Conservation (phyloP, 495 filamentous ascomycete genomes). For the Hyaloscypha hepaticicola region DNA sequence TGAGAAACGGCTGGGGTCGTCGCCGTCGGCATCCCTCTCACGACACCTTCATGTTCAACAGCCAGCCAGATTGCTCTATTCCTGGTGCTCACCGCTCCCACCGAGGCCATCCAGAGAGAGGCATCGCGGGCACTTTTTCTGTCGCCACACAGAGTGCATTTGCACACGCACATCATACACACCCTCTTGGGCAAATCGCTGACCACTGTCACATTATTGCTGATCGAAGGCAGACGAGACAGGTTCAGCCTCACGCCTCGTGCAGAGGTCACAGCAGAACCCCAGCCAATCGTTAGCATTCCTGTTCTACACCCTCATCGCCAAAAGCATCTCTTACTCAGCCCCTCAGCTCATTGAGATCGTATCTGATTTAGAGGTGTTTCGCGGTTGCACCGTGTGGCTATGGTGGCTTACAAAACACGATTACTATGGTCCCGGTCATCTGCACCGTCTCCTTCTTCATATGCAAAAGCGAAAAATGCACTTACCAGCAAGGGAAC, state of each 20-base stretch:
- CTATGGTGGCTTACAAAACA: slow-evolving; percentile 1
- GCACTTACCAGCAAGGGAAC: slow-evolving; percentile 12
- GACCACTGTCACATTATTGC: slow-evolving; percentile 4
- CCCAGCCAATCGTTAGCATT: slow-evolving; percentile 12
- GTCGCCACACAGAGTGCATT: background rate
- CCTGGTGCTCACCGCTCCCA: background rate
- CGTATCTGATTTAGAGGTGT: slow-evolving; percentile 4
- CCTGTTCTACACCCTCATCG: background rate
- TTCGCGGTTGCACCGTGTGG: slow-evolving; percentile 12
- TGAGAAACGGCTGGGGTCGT: background rate
- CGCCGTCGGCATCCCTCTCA: background rate
- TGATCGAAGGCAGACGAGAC: slow-evolving; percentile 17
- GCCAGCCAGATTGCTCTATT: background rate
- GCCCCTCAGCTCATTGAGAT: slow-evolving; percentile 14
- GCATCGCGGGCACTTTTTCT: background rate
- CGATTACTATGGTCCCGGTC: slow-evolving; percentile 1
- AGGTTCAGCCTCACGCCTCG: slow-evolving; percentile 22
- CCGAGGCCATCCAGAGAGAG: background rate
- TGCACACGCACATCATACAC: background rate
- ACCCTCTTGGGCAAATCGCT: slow-evolving; percentile 3
- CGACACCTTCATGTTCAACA: background rate
- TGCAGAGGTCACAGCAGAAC: slow-evolving; percentile 21
- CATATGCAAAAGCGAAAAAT: background rate
- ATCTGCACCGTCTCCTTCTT: slow-evolving; percentile 3
- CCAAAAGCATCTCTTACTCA: slow-evolving; percentile 6